A percentile compares a stretch with the other conserved stretches of the same genome.
phyloP scores from a whole-genome alignment of 768 basidiomycete species.

The Amanita pallidorosea region DNA sequence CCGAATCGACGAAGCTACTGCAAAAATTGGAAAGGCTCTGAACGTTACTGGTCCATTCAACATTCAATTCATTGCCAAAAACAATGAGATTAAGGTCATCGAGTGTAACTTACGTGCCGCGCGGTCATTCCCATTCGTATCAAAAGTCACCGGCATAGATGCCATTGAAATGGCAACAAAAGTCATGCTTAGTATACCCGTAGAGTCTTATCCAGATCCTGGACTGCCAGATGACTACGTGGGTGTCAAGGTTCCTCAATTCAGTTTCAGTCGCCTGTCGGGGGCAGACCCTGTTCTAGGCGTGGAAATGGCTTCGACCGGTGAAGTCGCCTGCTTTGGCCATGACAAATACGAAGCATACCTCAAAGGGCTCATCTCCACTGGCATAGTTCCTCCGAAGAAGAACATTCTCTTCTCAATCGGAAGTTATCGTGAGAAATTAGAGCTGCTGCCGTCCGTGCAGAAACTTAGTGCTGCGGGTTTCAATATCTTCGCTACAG shows the following conservation, averaged over 20 bases:
- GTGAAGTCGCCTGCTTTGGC: slow-evolving; percentile 98
- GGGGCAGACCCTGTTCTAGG: slow-evolving; percentile 97
- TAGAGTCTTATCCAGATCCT: slow-evolving; percentile 83
- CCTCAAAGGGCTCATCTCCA: slow-evolving; percentile 92
- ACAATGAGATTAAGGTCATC: slow-evolving; percentile 99
- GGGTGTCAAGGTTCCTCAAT: slow-evolving; percentile 99
- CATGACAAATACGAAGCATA: slow-evolving; percentile 98
- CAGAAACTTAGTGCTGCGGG: slow-evolving; percentile 91
- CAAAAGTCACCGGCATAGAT: slow-evolving; percentile 95
- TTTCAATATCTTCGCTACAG: slow-evolving; percentile 94
- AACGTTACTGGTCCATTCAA: slow-evolving; percentile 99
- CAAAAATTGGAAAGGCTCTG: slow-evolving; percentile 94
- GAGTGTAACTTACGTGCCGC: slow-evolving; percentile 98
- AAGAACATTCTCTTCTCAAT: slow-evolving; percentile 97
- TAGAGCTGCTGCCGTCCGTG: slow-evolving; percentile 90
- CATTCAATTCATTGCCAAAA: slow-evolving; percentile 99
- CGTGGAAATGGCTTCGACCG: slow-evolving; percentile 99
- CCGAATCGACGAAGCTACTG: slow-evolving; percentile 93
- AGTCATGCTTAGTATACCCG: slow-evolving; percentile 87
- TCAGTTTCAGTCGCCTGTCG: slow-evolving; percentile 93
- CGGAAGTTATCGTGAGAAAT: slow-evolving; percentile 94
- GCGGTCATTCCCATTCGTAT: slow-evolving; percentile 97
- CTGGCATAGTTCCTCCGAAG: slow-evolving; percentile 89
- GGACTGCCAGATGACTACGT: slow-evolving; percentile 90
- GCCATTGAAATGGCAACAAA: slow-evolving; percentile 99